Base-by-base conservation (phyloP, 1,139 yeast genomes). In the Diutina pseudorugosa region DNA sequence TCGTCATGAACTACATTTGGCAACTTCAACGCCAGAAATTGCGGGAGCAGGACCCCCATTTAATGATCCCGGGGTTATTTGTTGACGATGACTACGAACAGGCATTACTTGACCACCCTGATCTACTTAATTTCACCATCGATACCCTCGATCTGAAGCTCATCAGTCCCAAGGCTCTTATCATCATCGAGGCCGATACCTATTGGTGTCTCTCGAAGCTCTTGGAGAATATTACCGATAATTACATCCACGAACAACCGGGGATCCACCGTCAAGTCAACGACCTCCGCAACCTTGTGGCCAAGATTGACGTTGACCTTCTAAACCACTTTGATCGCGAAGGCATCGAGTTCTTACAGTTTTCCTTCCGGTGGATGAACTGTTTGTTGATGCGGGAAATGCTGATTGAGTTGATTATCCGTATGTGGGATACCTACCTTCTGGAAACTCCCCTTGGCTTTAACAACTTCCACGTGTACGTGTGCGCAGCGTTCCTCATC, bases 361-460 rank as follows among this genome's bases (percentile, higher is more conserved):
- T 93, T 68, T 80, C 96, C 30, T 94, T 93, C 69, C 76, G 99
- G 58, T 93, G 99, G 99, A 94, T 94, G 98, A 93, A 94, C 68
- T 93, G 99, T 69, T 71, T 93, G 60, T 72, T 93, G 53, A 93
- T 93, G 99, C 77, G 99, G 58, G 99, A 93, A 63, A 75, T 93
- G 48, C 81, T 84, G 50, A 82, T 93, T 60, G 73, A 75, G 43
- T 77, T 89, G 55, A 87, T 93, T 8, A 82, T 90, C 30, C 75
- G 99, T 53, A 93, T 93, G 96, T 93, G 98, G 98, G 99, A 93
- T 64, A 91, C 99, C 0, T 93, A 93, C 65, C 69, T 93, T 53
- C 83, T 96, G 52, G 97, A 93, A 64, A 87, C 86, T 4, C 84
- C 93, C 0, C 76, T 85, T 41, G 97, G 98, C 4, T 87, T 93